These are phyloP conservation scores for Cupressus sempervirens DNA, from an alignment of 75 land plant genomes.

Conservation along the genomic window DNA sequence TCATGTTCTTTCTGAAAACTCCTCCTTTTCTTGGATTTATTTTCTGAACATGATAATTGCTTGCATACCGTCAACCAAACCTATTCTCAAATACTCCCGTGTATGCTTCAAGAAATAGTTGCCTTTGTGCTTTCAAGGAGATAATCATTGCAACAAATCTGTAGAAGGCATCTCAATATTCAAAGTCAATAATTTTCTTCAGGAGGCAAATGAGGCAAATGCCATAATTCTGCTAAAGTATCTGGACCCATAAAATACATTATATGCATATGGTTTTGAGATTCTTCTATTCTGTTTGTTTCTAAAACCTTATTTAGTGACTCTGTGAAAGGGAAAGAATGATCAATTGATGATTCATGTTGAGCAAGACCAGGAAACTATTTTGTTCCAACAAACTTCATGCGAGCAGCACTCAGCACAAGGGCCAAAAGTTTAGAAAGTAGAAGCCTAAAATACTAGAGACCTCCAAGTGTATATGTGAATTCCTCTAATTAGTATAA, in stretches of 20 bases:
- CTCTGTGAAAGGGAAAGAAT: constrained; percentile 93
- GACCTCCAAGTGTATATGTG: constrained; percentile 94
- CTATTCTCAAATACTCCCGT: too few species aligned
- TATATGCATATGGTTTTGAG: constrained; percentile 90
- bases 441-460: constrained; percentile 90
- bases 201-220: constrained; percentile 93
- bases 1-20: too few species aligned
- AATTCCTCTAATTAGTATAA: constrained; percentile 94
- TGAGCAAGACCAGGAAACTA: constrained; percentile 85
- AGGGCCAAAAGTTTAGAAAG: constrained; percentile 75
- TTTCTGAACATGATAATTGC: too few species aligned
- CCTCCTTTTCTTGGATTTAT: too few species aligned
- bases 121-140: too few species aligned
- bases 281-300: constrained; percentile 93
- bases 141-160: too few species aligned
- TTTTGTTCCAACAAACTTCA: constrained; percentile 90
- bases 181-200: constrained; percentile 81
- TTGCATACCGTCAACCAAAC: too few species aligned
- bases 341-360: constrained; percentile 90
- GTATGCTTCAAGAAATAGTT: too few species aligned
- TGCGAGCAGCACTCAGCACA: constrained; percentile 95
- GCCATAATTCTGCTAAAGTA: constrained; percentile 98
- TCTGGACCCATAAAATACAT: constrained; percentile 95
- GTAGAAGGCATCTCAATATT: too few species aligned
- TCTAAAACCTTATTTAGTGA: constrained; percentile 98